Base-by-base conservation (phyloP, 1,284 basidiomycete genomes). In the Laetiporus sulphureus region DNA sequence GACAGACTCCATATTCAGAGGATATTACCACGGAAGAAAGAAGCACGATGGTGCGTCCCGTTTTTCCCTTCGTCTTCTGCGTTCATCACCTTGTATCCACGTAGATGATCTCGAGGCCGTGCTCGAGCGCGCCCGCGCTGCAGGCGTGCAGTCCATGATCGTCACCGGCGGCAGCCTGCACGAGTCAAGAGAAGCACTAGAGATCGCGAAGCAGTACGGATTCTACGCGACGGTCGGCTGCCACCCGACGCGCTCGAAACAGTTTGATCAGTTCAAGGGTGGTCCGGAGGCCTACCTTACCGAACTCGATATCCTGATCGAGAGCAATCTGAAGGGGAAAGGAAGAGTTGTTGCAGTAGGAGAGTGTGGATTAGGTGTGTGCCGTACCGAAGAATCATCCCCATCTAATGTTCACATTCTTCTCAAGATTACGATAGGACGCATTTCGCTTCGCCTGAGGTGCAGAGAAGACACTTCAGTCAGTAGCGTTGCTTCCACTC, bases 161-260 rank as follows among this genome's bases (percentile, higher is more conserved):
- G 73, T 94, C 40, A 93, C 91, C 1, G 89, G 89, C 0, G 83
- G 84, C 0, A 85, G 77, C 43, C 64, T 94, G 10, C 56, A 64
- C 5, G 89, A 92, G 58, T 83, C 81, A 3, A 62, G 63, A 41
- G 60, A 76, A 16, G 86, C 86, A 0, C 52, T 91, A 22, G 59
- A 67, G 12, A 62, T 93, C 13, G 84, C 88, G 1, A 65, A 68
- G 42, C 55, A 78, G 51, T 68, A 78, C 46, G 68, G 70, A 5
- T 62, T 91, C 15, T 89, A 83, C 57, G 77, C 80, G 6, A 94
- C 91, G 0, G 78, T 84, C 1, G 91, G 91, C 15, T 87, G 86
- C 50, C 91, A 95, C 62, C 91, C 91, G 0, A 93, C 90, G 5
- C 81, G 87, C n/a, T 79, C 85, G 0, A 62, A 56, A 4, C 85